phyloP scores from a whole-genome alignment of 257 asterid species.

The Solanum bukasovii region DNA sequence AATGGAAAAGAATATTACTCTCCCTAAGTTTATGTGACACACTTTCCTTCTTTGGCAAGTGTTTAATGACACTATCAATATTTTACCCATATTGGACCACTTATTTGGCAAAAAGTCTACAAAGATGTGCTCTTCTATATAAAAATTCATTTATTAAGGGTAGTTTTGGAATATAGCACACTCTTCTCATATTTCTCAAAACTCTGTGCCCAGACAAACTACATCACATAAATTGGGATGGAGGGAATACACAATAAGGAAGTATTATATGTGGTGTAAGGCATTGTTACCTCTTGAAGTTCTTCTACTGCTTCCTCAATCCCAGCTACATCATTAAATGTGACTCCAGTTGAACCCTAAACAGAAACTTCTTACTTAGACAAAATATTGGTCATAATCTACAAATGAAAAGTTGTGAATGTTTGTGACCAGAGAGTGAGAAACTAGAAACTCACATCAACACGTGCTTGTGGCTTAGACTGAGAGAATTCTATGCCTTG shows the following conservation, averaged over 20 bases:
- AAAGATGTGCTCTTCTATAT: background rate
- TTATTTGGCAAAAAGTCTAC: background rate
- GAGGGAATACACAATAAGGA: background rate
- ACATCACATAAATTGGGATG: background rate
- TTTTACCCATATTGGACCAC: background rate
- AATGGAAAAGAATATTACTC: background rate
- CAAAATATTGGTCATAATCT: background rate
- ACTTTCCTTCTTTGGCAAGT: background rate
- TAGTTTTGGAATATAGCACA: background rate
- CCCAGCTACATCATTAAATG: slow-evolving; percentile 91
- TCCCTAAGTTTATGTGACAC: background rate
- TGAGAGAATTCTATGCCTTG: slow-evolving; percentile 98
- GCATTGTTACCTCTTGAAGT: slow-evolving; percentile 77
- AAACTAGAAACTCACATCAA: slow-evolving; percentile 63
- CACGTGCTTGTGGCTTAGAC: slow-evolving; percentile 98
- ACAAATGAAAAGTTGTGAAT: background rate
- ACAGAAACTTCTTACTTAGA: slow-evolving; percentile 11
- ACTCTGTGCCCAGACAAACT: background rate
- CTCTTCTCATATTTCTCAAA: background rate
- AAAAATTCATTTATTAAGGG: background rate
- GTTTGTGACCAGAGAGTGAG: background rate
- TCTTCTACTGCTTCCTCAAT: slow-evolving; percentile 98
- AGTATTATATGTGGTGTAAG: background rate
- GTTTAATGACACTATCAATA: background rate
- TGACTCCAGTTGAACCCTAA: slow-evolving; percentile 95